Conservation (phyloP, 106 monocot species). For the Xerophyta viscosa region DNA sequence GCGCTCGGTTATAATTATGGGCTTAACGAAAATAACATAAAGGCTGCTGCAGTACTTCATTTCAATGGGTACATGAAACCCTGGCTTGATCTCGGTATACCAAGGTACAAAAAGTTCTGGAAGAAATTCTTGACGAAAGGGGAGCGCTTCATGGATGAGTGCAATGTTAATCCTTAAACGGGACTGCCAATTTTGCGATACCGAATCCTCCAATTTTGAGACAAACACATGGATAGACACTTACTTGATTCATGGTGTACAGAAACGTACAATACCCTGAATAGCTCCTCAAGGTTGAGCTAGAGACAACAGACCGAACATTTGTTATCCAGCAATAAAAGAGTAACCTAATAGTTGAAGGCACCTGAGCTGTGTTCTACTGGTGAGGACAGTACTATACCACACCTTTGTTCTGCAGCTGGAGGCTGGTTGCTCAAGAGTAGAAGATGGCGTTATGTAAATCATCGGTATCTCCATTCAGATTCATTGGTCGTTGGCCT, state of each 20-base stretch:
- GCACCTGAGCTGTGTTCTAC: not conserved
- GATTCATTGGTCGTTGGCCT: not conserved
- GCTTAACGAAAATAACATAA: conserved; percentile 10
- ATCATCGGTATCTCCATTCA: not conserved
- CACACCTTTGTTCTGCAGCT: conserved; percentile 1
- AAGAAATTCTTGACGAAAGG: conserved; percentile 20
- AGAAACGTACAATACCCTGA: not conserved
- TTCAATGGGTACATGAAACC: conserved; percentile 29
- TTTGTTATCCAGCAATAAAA: not conserved
- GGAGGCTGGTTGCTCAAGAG: not conserved
- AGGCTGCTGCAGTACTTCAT: conserved; percentile 17
- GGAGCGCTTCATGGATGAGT: conserved; percentile 35
- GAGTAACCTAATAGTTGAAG: not conserved
- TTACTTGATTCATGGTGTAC: too few species aligned
- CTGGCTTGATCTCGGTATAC: conserved; percentile 43
- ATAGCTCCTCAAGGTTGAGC: not conserved
- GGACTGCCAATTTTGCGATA: too few species aligned
- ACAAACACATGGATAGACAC: too few species aligned
- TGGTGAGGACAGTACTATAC: too few species aligned
- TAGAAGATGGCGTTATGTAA: not conserved
- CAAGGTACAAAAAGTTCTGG: conserved; percentile 33
- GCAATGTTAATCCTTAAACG: conserved; percentile 32
- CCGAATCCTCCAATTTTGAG: too few species aligned
- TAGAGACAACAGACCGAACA: not conserved
- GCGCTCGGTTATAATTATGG: conserved; percentile 32